Percentiles rank a stretch among this genome's conserved stretches.
phyloP scores from a whole-genome alignment of 352 stramenopile genomes.

The Phytopythium boreale region DNA sequence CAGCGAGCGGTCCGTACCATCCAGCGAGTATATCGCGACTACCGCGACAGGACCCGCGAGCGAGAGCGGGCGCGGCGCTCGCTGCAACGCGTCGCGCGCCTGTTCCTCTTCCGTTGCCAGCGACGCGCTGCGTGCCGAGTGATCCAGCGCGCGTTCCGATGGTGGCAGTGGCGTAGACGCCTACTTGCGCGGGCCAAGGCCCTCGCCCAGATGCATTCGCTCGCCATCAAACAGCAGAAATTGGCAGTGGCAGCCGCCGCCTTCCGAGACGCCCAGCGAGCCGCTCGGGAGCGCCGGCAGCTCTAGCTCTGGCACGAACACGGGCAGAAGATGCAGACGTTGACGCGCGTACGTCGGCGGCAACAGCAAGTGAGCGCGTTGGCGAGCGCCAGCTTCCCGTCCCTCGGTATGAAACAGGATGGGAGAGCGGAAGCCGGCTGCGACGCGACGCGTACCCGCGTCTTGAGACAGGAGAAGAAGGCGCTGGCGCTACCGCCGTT shows the following conservation, averaged over 20 bases:
- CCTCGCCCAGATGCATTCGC: slow-evolving; percentile 27
- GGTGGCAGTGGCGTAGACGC: slow-evolving; percentile 26
- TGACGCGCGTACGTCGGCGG: slow-evolving; percentile 16
- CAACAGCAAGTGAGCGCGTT: slow-evolving; percentile 12
- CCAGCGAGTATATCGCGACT: slow-evolving; percentile 29
- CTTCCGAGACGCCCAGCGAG: slow-evolving; percentile 24
- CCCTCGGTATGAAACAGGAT: background rate
- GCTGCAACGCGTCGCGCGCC: slow-evolving; percentile 24
- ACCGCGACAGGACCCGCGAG: slow-evolving; percentile 17
- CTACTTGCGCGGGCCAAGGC: slow-evolving; percentile 22
- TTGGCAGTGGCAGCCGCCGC: slow-evolving; percentile 17
- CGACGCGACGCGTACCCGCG: background rate
- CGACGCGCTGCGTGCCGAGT: slow-evolving; percentile 18
- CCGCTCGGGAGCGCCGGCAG: slow-evolving; percentile 13
- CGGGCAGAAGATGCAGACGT: slow-evolving; percentile 15
- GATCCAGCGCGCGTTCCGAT: slow-evolving; percentile 37
- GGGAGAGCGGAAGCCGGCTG: background rate
- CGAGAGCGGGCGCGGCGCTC: slow-evolving; percentile 21
- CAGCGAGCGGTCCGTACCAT: slow-evolving; percentile 26
- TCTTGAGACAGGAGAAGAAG: background rate
- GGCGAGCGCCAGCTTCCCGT: background rate
- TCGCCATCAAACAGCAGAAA: slow-evolving; percentile 23
- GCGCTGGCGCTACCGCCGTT: background rate
- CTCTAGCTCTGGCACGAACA: slow-evolving; percentile 16
- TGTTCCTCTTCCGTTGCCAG: slow-evolving; percentile 35